A percentile compares a stretch with the other conserved stretches of the same genome.
Conservation (phyloP, 208 protist genomes). For the Wallacemonas sp. region DNA sequence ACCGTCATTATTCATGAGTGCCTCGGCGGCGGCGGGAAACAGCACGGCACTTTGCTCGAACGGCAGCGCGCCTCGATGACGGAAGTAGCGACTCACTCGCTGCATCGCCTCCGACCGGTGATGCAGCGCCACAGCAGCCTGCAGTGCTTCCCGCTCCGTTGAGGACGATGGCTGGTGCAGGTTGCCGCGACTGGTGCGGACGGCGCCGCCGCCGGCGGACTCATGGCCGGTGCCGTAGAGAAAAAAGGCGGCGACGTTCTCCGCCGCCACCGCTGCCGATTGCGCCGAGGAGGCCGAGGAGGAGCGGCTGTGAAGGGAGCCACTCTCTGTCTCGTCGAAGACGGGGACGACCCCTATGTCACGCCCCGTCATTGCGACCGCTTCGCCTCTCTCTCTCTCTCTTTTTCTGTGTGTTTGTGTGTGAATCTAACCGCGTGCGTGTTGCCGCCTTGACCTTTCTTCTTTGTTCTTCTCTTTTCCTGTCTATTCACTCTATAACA, state of each 20-base stretch:
- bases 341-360: neutral
- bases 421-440: too few species aligned
- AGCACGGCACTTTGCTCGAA: conserved; percentile 8
- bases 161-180: too few species aligned
- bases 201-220: neutral
- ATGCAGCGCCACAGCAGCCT: neutral
- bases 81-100: neutral
- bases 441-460: too few species aligned
- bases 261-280: neutral
- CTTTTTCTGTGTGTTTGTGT: too few species aligned
- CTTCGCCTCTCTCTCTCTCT: too few species aligned
- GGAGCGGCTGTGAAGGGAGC: neutral
- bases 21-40: neutral
- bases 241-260: neutral
- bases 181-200: neutral
- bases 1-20: neutral
- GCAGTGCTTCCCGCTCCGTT: neutral
- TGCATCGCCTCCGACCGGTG: conserved; percentile 8
- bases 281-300: neutral
- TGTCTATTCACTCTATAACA: too few species aligned
- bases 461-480: too few species aligned
- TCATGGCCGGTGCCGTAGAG: neutral
- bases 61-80: neutral
- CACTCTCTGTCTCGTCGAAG: conserved; percentile 7
- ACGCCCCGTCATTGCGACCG: neutral